phyloP scores from a whole-genome alignment of 2,329 filamentous ascomycete species.

The Huntiella savannae region DNA sequence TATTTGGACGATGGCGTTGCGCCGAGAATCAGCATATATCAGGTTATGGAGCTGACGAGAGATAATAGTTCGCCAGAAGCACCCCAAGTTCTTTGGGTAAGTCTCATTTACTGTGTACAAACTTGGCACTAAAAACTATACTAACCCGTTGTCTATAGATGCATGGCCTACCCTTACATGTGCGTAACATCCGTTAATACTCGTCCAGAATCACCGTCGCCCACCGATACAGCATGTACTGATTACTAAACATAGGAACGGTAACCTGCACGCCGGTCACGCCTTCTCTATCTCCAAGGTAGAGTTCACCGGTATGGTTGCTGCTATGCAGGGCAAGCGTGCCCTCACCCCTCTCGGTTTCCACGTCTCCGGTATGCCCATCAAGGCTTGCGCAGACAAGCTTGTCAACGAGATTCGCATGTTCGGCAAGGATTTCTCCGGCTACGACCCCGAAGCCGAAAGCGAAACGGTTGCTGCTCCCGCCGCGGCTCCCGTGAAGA shows the following conservation, averaged over 20 bases:
- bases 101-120: conserved; percentile 33
- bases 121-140: neutral
- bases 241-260: conserved; percentile 40
- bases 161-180: conserved; percentile 23
- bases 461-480: conserved; percentile 23
- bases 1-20: neutral
- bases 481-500: conserved; percentile 43
- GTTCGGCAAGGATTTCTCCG: conserved; percentile 75
- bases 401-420: conserved; percentile 71
- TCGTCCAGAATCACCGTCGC: neutral
- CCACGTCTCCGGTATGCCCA: conserved; percentile 88
- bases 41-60: neutral
- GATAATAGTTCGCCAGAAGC: conserved; percentile 43
- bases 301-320: conserved; percentile 76
- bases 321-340: conserved; percentile 77
- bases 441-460: conserved; percentile 44
- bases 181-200: conserved; percentile 16
- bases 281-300: conserved; percentile 83
- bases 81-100: conserved; percentile 73
- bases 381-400: conserved; percentile 95
- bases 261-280: conserved; percentile 76
- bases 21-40: neutral
- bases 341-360: conserved; percentile 81
- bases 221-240: conserved; percentile 27
- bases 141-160: conserved; percentile 11